Base-by-base conservation (phyloP, 257 asterid species). In the Anisodus tanguticus region DNA sequence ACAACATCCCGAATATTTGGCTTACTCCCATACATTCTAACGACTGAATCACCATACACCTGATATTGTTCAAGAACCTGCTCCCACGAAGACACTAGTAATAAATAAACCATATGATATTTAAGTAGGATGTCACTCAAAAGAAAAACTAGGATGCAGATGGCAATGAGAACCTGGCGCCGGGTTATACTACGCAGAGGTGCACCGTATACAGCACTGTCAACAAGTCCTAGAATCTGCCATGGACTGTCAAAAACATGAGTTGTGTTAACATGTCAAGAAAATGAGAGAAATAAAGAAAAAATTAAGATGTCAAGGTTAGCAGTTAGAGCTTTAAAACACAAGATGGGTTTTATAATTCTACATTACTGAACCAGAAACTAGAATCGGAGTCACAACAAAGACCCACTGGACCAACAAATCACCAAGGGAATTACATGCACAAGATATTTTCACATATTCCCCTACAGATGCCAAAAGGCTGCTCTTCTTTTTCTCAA, bases 41-140 rank as follows among this genome's bases (percentile, higher is more conserved):
- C 84, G 74, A 91, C 93, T 10, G 97, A 90, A 83, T 96, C 98
- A 64, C 92, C 94, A 66, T 96, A 96, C 53, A 87, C 88, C 88
- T 92, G 95, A 83, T 91, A 96, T 86, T 96, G 90, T 85, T 91
- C 97, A 83, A 96, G 92, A 84, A 96, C 94, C 99, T 96, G 90
- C 59, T 22, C 58, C 22, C 22, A 76, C n/a, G n/a, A 72, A 72
- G 80, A 72, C 3, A 3, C 4, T 16, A 72, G 60, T 72, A 3
- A 26, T 19, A 64, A 4, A 15, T 35, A 82, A 26, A 49, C 5
- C 5, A 45, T 31, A 47, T 47, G 64, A 22, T 51, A 51, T 43
- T 45, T 49, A 5, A 53, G 37, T 41, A 82, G 53, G 66, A 49
- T 31, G 15, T 13, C 22, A 47, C 15, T 49, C 9, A 13, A 37